These are phyloP conservation scores for Knufia fluminis DNA, from an alignment of 2,329 filamentous ascomycete genomes.

Conservation along the genomic window DNA sequence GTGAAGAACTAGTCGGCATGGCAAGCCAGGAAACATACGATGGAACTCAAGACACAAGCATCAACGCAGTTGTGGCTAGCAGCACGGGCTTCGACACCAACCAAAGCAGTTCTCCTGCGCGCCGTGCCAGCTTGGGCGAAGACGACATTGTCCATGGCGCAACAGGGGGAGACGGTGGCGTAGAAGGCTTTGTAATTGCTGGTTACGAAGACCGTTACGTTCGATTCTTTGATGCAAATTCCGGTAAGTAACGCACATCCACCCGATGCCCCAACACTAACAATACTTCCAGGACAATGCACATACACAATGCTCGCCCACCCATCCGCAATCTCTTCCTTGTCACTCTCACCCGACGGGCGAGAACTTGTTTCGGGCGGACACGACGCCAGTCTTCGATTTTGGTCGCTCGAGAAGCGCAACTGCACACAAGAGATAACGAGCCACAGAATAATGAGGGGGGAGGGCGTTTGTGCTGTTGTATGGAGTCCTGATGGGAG, in stretches of 20 bases:
- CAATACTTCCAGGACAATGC: conserved; percentile 61
- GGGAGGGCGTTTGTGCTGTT: conserved; percentile 87
- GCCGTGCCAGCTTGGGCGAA: conserved; percentile 59
- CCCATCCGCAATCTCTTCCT: conserved; percentile 79
- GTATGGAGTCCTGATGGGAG: conserved; percentile 93
- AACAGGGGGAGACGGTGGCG: conserved; percentile 69
- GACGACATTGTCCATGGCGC: conserved; percentile 68
- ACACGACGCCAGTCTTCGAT: conserved; percentile 88
- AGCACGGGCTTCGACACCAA: conserved; percentile 67
- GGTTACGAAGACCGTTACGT: conserved; percentile 96
- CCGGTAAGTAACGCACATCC: conserved; percentile 51
- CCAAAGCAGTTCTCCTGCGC: conserved; percentile 51
- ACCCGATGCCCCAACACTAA: conserved; percentile 16
- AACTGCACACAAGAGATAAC: conserved; percentile 94
- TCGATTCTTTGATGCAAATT: conserved; percentile 96
- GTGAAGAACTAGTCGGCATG: conserved; percentile 88
- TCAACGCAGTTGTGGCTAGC: conserved; percentile 85
- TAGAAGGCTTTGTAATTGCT: conserved; percentile 90
- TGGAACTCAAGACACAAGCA: conserved; percentile 68
- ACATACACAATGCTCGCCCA: conserved; percentile 99
- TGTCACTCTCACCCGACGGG: conserved; percentile 87
- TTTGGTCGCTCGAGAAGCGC: conserved; percentile 95
- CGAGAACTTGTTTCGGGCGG: conserved; percentile 91
- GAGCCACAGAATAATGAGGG: conserved; percentile 84
- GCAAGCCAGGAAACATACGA: conserved; percentile 91